Base-by-base conservation (phyloP, 345 rosid genomes). In the Cardamine occulta region DNA sequence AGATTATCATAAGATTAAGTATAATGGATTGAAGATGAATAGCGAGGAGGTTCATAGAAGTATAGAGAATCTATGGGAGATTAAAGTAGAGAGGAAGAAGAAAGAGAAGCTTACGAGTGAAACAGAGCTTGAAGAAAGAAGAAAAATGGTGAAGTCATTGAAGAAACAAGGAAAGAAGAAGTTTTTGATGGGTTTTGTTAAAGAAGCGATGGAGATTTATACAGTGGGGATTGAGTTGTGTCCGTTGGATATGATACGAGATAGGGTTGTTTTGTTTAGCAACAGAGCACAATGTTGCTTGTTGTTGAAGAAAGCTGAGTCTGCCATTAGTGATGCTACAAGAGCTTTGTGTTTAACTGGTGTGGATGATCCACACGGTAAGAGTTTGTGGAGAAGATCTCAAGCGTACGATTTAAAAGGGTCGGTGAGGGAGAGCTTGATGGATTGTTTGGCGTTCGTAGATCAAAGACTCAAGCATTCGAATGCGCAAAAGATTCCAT, bases 331-430 rank as follows among this genome's bases (percentile, higher is more conserved):
- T 66, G 98, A 93, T 79, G 69, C 97, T 8, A 89, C 97, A 3
- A 84, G 91, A 74, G 96, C 98, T 68, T 44, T 91, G 76, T 83
- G 91, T 55, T 74, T 91, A 35, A 87, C 88, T 18, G 63, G 72
- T 66, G 48, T 61, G 4, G 64, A 18, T 47, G 78, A 68, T 45
- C 84, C 83, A 5, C 97, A 91, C 31, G 72, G 74, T 67, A 93
- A 84, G 86, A 91, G 98, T 81, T 77, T 93, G 77, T 93, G 98
- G 96, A 88, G 98, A 84, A 80, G 98, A 81, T 84, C 96, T 37
- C 98, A 91, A 82, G 98, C 96, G 52, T 93, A 80, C 63, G 92
- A 89, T 66, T 80, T 91, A 85, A 79, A 70, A 73, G 97, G 93
- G 12, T 63, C 77, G 72, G 85, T 78, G 31, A 91, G 82, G 55